phyloP scores from a whole-genome alignment of 2,329 filamentous ascomycete species.

The Botryotinia globosa region DNA sequence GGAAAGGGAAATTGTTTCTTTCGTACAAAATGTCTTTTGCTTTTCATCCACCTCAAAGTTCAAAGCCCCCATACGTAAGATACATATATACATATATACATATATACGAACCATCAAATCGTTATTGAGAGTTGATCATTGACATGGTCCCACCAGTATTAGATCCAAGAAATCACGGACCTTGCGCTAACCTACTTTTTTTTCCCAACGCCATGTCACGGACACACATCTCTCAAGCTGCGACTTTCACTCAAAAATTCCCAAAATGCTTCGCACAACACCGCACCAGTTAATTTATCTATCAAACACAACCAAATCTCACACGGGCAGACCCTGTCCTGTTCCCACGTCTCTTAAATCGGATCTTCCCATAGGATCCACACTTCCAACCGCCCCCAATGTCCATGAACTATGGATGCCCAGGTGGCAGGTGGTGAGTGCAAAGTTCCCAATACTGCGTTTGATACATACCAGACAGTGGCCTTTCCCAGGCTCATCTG shows the following conservation, averaged over 20 bases:
- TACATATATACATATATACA: not conserved
- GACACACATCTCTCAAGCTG: constrained; percentile 1
- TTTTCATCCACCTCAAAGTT: not conserved
- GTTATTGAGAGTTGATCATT: not conserved
- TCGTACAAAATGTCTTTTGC: not conserved
- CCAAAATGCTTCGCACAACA: constrained; percentile 13
- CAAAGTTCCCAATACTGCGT: not conserved
- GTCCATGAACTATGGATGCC: not conserved
- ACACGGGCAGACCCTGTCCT: constrained; percentile 1
- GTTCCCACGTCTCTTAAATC: constrained; percentile 21
- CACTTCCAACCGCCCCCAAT: not conserved
- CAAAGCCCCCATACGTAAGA: too few species aligned
- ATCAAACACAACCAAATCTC: constrained; percentile 3
- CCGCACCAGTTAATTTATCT: not conserved
- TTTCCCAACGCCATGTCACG: constrained; percentile 18
- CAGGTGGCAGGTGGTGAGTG: not conserved
- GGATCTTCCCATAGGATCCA: constrained; percentile 4
- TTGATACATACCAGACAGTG: not conserved
- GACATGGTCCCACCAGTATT: not conserved
- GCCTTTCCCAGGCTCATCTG: not conserved
- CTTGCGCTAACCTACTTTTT: constrained; percentile 21
- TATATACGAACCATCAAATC: not conserved
- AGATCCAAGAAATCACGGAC: constrained; percentile 17
- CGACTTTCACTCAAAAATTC: not conserved
- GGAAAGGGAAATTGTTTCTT: not conserved